Percentiles rank a stretch among this genome's conserved stretches.
phyloP scores from a whole-genome alignment of 129 eudicot genomes.

The Tanacetum coccineum region DNA sequence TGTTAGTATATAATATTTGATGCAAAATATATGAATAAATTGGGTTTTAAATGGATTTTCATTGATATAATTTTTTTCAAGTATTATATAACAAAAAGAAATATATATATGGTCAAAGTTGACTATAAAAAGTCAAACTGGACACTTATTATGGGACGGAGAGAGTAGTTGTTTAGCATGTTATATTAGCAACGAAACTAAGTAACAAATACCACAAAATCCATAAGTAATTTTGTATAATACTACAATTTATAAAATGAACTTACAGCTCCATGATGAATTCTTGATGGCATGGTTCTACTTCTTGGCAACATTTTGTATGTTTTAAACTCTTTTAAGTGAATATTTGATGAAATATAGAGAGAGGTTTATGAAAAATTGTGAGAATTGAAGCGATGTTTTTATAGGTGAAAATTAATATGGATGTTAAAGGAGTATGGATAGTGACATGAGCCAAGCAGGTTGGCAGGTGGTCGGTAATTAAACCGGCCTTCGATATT shows the following conservation, averaged over 20 bases:
- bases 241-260: not conserved
- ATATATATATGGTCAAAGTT: no score
- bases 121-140: no score
- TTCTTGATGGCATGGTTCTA: conserved; percentile 65
- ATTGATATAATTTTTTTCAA: no score
- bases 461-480: conserved; percentile 3
- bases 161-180: no score
- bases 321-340: conserved; percentile 2
- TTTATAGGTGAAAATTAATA: not conserved
- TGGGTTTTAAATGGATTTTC: no score
- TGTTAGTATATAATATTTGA: no score
- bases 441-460: conserved; percentile 10
- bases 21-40: no score
- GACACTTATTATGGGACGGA: no score
- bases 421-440: not conserved
- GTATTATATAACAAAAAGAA: no score
- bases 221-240: not conserved
- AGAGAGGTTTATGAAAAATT: conserved; percentile 16
- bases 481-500: not conserved
- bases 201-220: not conserved
- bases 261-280: conserved; percentile 49
- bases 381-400: not conserved
- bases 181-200: no score
- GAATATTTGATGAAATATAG: not conserved
- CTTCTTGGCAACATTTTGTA: conserved; percentile 60